phyloP scores from a whole-genome alignment of 805 yeast species.

The Pichia cephalocereana region DNA sequence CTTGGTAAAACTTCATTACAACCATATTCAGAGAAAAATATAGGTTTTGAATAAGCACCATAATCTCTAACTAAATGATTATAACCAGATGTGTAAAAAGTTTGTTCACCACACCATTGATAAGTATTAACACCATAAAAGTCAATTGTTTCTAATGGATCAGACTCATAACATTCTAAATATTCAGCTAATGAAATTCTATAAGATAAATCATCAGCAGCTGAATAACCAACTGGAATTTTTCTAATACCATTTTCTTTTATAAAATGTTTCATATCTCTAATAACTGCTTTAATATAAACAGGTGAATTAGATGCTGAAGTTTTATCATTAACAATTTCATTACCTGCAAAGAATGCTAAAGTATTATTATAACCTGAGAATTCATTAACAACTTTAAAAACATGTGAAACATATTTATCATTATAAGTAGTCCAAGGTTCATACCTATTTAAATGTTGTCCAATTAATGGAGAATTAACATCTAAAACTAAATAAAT shows the following conservation, averaged over 20 bases:
- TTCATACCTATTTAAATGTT: slow-evolving; percentile 80
- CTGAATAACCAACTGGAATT: slow-evolving; percentile 92
- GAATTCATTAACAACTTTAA: slow-evolving; percentile 72
- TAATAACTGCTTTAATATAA: slow-evolving; percentile 66
- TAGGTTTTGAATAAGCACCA: slow-evolving; percentile 57
- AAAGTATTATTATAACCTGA: slow-evolving; percentile 79
- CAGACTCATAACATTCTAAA: slow-evolving; percentile 61
- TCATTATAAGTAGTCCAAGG: slow-evolving; percentile 84
- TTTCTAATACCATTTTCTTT: slow-evolving; percentile 45
- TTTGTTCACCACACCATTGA: slow-evolving; percentile 85
- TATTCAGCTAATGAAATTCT: slow-evolving; percentile 71
- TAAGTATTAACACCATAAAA: slow-evolving; percentile 76
- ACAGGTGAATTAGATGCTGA: slow-evolving; percentile 66
- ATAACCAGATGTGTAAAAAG: slow-evolving; percentile 72
- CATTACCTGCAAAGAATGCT: slow-evolving; percentile 90
- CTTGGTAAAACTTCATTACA: slow-evolving; percentile 80
- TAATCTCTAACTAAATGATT: slow-evolving; percentile 63
- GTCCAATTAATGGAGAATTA: slow-evolving; percentile 72
- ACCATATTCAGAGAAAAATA: slow-evolving; percentile 87
- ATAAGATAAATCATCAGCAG: slow-evolving; percentile 83
- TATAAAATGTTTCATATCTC: slow-evolving; percentile 75
- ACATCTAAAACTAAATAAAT: slow-evolving; percentile 89
- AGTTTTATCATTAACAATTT: slow-evolving; percentile 68
- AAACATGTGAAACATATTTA: slow-evolving; percentile 64
- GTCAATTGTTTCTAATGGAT: slow-evolving; percentile 52